Evolutionary conservation across 23 red algal species (phyloP).

Genomic region (Gracilaria gracilis): DNA sequence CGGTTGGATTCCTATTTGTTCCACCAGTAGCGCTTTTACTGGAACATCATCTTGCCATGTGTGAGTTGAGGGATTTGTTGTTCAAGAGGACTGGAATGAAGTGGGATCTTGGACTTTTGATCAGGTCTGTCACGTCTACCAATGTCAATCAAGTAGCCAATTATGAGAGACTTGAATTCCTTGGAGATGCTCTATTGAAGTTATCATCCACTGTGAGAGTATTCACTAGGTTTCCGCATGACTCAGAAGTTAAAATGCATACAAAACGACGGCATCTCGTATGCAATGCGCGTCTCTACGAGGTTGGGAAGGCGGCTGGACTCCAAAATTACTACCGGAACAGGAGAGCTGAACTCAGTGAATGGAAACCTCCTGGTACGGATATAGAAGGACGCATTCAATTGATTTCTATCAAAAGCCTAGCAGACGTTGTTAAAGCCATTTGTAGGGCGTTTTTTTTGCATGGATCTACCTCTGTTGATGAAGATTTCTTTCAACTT

Average conservation of each 20-base stretch:
- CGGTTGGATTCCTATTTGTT: conserved; percentile 48
- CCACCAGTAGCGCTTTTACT: conserved; percentile 37
- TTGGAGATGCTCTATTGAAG: conserved; percentile 75
- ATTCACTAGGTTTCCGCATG: conserved; percentile 54
- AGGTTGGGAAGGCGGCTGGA: conserved; percentile 14
- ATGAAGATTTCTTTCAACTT: not conserved
- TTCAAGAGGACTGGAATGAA: conserved; percentile 5
- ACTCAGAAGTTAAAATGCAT: conserved; percentile 61
- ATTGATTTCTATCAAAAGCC: conserved; percentile 45
- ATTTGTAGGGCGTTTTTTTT: conserved; percentile 66
- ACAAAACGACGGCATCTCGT: conserved; percentile 14
- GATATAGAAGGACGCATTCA: conserved; percentile 40
- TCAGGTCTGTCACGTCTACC: conserved; percentile 42
- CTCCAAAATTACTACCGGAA: conserved; percentile 57
- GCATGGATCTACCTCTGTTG: conserved; percentile 26
- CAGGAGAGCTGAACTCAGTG: not conserved
- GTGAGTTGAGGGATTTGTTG: conserved; percentile 33
- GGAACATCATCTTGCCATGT: conserved; percentile 57
- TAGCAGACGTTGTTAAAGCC: conserved; percentile 77
- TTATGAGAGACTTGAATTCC: conserved; percentile 75
- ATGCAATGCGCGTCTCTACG: conserved; percentile 40
- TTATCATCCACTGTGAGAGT: conserved; percentile 54
- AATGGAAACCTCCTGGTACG: conserved; percentile 63
- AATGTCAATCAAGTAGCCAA: conserved; percentile 40
- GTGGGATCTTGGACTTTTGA: conserved; percentile 16